Percentiles rank a stretch among this genome's conserved stretches.
phyloP scores from a whole-genome alignment of 1,284 basidiomycete genomes.

The Naganishia sp. region DNA sequence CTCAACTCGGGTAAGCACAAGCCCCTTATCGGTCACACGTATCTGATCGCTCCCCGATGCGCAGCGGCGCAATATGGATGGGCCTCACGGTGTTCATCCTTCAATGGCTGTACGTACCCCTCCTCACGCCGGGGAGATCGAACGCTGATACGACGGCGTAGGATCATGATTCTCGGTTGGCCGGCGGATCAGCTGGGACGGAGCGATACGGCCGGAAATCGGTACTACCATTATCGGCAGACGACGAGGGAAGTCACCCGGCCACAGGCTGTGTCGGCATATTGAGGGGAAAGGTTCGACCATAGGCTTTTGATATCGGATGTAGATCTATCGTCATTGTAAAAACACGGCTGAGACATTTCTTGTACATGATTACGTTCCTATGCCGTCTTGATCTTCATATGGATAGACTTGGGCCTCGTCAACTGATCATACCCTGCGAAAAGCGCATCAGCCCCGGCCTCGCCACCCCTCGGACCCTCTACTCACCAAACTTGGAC shows the following conservation, averaged over 20 bases:
- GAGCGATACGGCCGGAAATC: constrained; percentile 35
- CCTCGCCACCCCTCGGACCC: neutral
- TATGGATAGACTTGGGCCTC: constrained; percentile 44
- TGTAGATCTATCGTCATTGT: neutral
- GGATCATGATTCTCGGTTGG: constrained; percentile 45
- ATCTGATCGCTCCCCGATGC: neutral
- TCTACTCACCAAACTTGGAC: constrained; percentile 74
- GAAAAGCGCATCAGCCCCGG: neutral
- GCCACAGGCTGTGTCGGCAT: constrained; percentile 7
- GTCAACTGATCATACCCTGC: constrained; percentile 51
- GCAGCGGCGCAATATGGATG: constrained; percentile 46
- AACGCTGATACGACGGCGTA: constrained; percentile 22
- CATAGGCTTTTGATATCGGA: neutral
- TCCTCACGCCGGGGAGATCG: no score
- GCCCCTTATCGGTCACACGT: neutral
- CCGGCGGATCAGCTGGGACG: constrained; percentile 47
- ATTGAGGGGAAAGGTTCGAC: neutral
- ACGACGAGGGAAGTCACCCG: constrained; percentile 46
- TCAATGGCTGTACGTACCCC: constrained; percentile 41
- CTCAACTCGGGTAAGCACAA: constrained; percentile 38
- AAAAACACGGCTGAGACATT: neutral
- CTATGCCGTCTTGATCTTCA: constrained; percentile 37
- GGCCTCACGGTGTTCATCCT: constrained; percentile 44
- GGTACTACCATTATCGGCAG: constrained; percentile 53
- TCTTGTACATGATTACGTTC: neutral